A percentile compares a stretch with the other conserved stretches of the same genome.
phyloP scores from a whole-genome alignment of 768 basidiomycete genomes.

The Dioszegia aurantiaca region DNA sequence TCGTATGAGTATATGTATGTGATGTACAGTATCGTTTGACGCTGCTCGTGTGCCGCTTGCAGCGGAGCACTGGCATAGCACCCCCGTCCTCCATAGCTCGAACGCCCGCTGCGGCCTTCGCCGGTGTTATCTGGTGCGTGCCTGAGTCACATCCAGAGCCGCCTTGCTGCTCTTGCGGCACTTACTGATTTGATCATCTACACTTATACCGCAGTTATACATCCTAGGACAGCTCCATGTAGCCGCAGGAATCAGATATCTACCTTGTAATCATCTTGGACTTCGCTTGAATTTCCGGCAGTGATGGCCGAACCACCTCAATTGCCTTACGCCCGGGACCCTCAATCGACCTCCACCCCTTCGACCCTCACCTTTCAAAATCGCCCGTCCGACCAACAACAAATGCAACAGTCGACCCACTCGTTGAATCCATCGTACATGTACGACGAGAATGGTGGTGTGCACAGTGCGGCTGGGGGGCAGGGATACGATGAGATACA shows the following conservation, averaged over 20 bases:
- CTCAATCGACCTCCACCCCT: constrained; percentile 43
- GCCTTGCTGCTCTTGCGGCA: not conserved
- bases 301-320: constrained; percentile 26
- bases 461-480: not conserved
- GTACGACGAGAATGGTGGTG: not conserved
- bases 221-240: not conserved
- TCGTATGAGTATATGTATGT: too few species aligned
- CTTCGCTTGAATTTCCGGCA: not conserved
- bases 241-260: too few species aligned
- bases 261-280: too few species aligned
- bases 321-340: constrained; percentile 45
- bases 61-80: too few species aligned
- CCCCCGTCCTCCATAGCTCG: too few species aligned
- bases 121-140: not conserved
- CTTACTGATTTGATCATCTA: too few species aligned
- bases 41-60: too few species aligned
- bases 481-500: constrained; percentile 14
- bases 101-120: not conserved
- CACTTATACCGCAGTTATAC: too few species aligned
- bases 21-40: too few species aligned
- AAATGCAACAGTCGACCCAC: constrained; percentile 3
- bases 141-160: not conserved
- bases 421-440: not conserved
- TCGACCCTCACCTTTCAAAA: constrained; percentile 1
- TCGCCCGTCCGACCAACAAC: not conserved